Base-by-base conservation (phyloP, 495 filamentous ascomycete species). In the Penicillium tannophilum region DNA sequence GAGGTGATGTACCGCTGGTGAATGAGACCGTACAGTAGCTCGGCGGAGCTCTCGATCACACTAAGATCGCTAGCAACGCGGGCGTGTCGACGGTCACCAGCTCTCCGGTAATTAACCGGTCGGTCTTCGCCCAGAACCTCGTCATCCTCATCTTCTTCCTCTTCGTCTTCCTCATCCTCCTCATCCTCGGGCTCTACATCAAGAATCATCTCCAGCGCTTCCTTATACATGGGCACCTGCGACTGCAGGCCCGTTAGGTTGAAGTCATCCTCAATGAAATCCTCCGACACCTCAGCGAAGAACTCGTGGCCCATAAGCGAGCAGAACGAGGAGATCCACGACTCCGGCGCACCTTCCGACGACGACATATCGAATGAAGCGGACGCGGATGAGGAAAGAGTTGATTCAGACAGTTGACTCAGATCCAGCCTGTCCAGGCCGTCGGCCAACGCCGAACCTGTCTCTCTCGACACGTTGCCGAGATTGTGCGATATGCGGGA, bases 231-330 rank as follows among this genome's bases (percentile, higher is more conserved):
- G 55, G 92, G 90, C 51, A 98, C 94, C 76, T 97, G 92, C 35
- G 85, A 89, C 75, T 96, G 91, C 59, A 98, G 82, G 23, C 94
- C 94, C 4, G 94, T 98, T 54, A 98, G 81, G 76, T 98, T 98
- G 79, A 98, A 98, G 71, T 98, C 94, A 86, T 98, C 94, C 73
- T 98, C 94, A 65, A 98, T 98, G 70, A 98, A 98, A 59, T 98
- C 94, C 76, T 98, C 94, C 20, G 91, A 92, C 43, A 98, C 93
- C 74, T 98, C 94, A 51, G 95, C 95, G 71, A 98, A 98, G 76
- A 98, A 98, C 71, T 98, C 94, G 71, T 98, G 94, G 54, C 94
- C 94, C 58, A 97, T 83, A 35, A 98, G 80, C 31, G 90, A 91
- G 78, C 94, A 98, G 74, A 97, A 98, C 49, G 92, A 93, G 54